Evolutionary conservation across 139 green algal species (phyloP).

Genomic region (Picochlorum sp.): DNA sequence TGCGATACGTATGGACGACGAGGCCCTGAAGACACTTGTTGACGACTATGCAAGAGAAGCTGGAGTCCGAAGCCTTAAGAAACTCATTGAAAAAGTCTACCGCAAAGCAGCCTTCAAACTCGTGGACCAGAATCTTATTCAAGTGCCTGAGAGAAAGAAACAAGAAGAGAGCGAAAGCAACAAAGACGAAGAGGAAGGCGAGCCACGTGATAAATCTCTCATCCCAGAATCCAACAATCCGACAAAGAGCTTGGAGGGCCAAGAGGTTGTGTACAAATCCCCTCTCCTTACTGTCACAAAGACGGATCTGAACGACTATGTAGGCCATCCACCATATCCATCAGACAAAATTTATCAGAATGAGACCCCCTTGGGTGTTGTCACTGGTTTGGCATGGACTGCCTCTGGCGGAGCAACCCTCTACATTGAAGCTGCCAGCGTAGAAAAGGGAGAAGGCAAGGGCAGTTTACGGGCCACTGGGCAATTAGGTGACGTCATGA

Average conservation of each 20-base stretch:
- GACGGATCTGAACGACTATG: slow-evolving; percentile 68
- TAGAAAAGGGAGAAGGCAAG: slow-evolving; percentile 61
- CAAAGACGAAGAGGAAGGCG: not conserved
- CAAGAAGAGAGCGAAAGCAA: not conserved
- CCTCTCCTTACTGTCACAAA: slow-evolving; percentile 48
- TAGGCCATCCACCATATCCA: slow-evolving; percentile 83
- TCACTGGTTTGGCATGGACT: slow-evolving; percentile 96
- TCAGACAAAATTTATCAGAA: slow-evolving; percentile 77
- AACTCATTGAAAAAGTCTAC: slow-evolving; percentile 95
- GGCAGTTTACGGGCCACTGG: slow-evolving; percentile 46
- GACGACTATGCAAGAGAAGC: slow-evolving; percentile 83
- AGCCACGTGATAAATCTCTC: not conserved
- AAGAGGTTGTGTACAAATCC: slow-evolving; percentile 9
- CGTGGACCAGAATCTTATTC: slow-evolving; percentile 26
- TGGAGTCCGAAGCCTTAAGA: slow-evolving; percentile 94
- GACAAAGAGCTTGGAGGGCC: not conserved
- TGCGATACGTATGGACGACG: slow-evolving; percentile 58
- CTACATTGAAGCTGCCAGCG: slow-evolving; percentile 76
- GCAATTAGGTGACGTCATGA: slow-evolving; percentile 96
- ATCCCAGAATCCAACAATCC: slow-evolving; percentile 1
- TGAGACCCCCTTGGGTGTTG: slow-evolving; percentile 71
- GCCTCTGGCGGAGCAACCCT: slow-evolving; percentile 86
- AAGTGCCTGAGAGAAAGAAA: not conserved
- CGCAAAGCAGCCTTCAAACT: slow-evolving; percentile 81
- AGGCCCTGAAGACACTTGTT: slow-evolving; percentile 71